phyloP scores from a whole-genome alignment of 1,139 yeast genomes.

The Eremothecium sinecaudum region DNA sequence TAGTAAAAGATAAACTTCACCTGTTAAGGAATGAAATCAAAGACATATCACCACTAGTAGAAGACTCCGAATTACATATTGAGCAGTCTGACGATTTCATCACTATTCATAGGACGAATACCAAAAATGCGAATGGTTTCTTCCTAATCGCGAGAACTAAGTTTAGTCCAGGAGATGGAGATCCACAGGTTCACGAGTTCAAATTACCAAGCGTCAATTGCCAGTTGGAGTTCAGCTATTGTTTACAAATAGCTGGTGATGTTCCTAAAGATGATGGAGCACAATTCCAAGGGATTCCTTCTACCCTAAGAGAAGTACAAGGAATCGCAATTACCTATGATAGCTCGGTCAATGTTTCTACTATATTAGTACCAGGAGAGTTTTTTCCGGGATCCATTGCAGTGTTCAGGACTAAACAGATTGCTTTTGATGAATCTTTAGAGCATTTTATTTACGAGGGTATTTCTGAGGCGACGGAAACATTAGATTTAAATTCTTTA shows the following conservation, averaged over 20 bases:
- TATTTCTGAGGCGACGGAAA: constrained; percentile 60
- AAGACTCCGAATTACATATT: constrained; percentile 84
- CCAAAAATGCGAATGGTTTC: constrained; percentile 81
- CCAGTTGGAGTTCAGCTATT: constrained; percentile 49
- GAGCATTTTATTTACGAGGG: constrained; percentile 62
- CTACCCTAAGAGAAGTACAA: constrained; percentile 45
- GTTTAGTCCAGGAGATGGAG: constrained; percentile 40
- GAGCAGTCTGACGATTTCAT: constrained; percentile 91
- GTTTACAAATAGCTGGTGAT: constrained; percentile 48
- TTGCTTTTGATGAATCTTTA: constrained; percentile 48
- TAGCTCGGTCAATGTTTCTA: constrained; percentile 36
- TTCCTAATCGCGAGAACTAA: constrained; percentile 81
- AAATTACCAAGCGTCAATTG: constrained; percentile 59
- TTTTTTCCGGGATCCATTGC: constrained; percentile 92
- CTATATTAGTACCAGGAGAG: constrained; percentile 44
- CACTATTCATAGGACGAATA: constrained; percentile 79
- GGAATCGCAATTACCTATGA: constrained; percentile 42
- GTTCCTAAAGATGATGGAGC: constrained; percentile 34
- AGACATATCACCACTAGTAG: constrained; percentile 52
- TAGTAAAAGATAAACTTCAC: constrained; percentile 54
- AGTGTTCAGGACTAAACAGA: constrained; percentile 57
- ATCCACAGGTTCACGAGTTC: constrained; percentile 52
- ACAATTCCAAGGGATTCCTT: constrained; percentile 52
- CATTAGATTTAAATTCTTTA: constrained; percentile 56
- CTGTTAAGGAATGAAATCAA: constrained; percentile 54